Conservation (phyloP, 768 basidiomycete genomes). For the Dendrothele bispora region DNA sequence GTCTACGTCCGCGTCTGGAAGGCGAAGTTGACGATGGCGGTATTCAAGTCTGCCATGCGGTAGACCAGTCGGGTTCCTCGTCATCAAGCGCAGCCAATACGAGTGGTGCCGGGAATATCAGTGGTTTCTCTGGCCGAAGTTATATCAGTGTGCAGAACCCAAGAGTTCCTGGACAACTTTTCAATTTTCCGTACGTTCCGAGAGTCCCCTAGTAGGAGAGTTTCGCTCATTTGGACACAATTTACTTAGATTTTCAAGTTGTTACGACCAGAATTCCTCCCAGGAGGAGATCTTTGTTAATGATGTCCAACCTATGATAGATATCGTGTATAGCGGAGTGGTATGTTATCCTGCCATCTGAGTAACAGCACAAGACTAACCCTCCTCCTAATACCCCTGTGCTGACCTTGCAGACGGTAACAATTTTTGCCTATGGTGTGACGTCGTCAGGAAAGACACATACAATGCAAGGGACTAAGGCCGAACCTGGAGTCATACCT, state of each 20-base stretch:
- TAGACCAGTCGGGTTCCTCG: no score
- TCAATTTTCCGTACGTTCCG: constrained; percentile 3
- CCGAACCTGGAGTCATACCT: constrained; percentile 82
- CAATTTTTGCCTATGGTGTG: constrained; percentile 89
- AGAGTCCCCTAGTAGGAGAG: no score
- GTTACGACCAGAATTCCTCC: neutral
- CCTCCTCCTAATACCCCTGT: no score
- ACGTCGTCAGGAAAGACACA: constrained; percentile 91
- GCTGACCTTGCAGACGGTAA: constrained; percentile 80
- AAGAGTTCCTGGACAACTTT: neutral
- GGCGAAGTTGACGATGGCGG: constrained; percentile 44
- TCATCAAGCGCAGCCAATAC: no score
- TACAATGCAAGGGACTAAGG: constrained; percentile 83
- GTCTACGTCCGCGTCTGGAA: constrained; percentile 43
- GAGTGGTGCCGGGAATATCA: no score
- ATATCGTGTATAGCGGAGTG: neutral
- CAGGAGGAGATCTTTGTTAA: neutral
- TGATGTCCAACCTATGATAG: neutral
- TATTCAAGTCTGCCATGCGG: constrained; percentile 32
- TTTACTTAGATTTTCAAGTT: no score
- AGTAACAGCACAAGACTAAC: no score
- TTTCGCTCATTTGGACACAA: no score
- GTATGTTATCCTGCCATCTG: no score
- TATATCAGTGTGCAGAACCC: neutral
- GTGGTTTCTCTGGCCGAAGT: no score